These are phyloP conservation scores for Spencermartinsiella europaea DNA, from an alignment of 805 yeast species.

Conservation along the genomic window DNA sequence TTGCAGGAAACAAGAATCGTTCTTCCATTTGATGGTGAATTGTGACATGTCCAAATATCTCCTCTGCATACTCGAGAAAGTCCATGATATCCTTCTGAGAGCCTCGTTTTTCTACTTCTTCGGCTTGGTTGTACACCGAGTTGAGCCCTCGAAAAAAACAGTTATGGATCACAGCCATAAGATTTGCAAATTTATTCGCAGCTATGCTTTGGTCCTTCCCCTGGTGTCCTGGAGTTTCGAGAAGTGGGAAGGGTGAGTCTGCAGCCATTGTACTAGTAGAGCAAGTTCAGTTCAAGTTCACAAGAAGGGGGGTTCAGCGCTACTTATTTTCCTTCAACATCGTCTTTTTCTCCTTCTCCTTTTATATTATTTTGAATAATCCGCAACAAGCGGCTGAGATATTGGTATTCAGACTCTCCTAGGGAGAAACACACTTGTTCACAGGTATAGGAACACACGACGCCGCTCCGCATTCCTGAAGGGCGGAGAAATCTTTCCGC, in stretches of 20 bases:
- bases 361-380: too few species aligned
- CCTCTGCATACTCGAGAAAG: neutral
- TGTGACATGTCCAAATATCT: neutral
- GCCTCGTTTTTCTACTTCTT: neutral
- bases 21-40: constrained; percentile 1
- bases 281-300: too few species aligned
- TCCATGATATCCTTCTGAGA: neutral
- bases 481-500: too few species aligned
- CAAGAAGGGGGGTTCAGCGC: too few species aligned
- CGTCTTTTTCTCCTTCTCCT: too few species aligned
- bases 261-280: too few species aligned
- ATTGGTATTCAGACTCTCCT: too few species aligned
- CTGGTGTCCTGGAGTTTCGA: neutral
- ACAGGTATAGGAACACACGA: too few species aligned
- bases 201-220: neutral
- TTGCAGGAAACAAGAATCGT: neutral
- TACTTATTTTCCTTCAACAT: too few species aligned
- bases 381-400: too few species aligned
- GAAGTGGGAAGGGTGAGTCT: neutral
- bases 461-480: too few species aligned
- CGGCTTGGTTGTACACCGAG: neutral
- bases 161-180: constrained; percentile 5
- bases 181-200: neutral
- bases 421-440: too few species aligned
- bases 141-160: neutral